Evolutionary conservation across 2,329 filamentous ascomycete species (phyloP), one percentile per base, ranked within the genome.

Genomic region (Aspergillus japonicus): DNA sequence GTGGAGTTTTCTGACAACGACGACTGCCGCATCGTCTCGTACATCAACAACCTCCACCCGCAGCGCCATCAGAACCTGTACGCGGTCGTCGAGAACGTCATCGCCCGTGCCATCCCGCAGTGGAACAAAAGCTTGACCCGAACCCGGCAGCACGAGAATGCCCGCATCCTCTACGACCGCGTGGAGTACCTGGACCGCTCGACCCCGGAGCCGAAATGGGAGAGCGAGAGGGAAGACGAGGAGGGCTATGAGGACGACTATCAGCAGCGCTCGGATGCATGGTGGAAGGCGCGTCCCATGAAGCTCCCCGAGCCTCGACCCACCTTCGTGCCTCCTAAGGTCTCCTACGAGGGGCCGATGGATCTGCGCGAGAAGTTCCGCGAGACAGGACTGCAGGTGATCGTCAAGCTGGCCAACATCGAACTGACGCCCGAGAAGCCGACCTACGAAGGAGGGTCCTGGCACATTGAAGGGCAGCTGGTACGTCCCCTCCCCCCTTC

Each of bases 361-460:
- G 35, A 68, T 26, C 62, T 74, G 10, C 62, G 58, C 19, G 49
- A 67, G 5, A 47, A 70, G 7, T 80, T 76, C 58, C 50, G 65
- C 14, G 63, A 75, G 1, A 64, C 67, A 4, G 80, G 81, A 0
- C 35, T 71, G 10, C 69, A 71, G 44, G 60, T 71, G 35, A 88
- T 89, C 47, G 82, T 89, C 51, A 89, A 89, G 68, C 77, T 89
- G 66, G 83, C 84, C 1, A 83, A 80, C 50, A 86, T 88, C 56
- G 78, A 87, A 49, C 76, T 89, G 0, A 85, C 81, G 0, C 86
- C 87, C 0, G 81, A 84, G 31, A 82, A 83, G 5, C 83, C 86
- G 0, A 66, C 71, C 0, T 89, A 87, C 62, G 71, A 71, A 0
- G 83, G 82, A 5, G 71, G 70, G 35, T 59, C 57, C 3, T 75